Base-by-base conservation (phyloP, 768 basidiomycete species). In the Leccinum sublutescens region DNA sequence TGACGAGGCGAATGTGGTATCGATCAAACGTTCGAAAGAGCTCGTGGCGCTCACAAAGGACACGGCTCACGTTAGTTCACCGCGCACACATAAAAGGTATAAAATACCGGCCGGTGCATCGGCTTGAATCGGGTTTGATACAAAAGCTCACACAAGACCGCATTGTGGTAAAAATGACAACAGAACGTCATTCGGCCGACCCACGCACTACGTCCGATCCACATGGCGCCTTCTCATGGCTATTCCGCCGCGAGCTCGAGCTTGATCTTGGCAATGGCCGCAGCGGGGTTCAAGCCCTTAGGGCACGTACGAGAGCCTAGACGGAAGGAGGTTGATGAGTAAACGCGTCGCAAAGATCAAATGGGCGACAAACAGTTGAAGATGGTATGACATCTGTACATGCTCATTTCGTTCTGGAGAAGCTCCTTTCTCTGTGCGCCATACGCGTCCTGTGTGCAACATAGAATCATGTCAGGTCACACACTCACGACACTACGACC, bases 301-400 rank as follows among this genome's bases (percentile, higher is more conserved):
- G 95, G 94, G 78, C 95, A 98, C n/a, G 95, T 97, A 57, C 91
- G 88, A 52, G 95, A 85, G 74, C 93, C 90, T 88, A 49, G 48
- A 49, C 3, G 48, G 48, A 6, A 7, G 14, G 9, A 21, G 34
- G 29, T 6, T 1, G 21, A 34, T 61, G 52, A 61, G 15, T 29
- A 63, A 45, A 43, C 1, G 17, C 1, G 33, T 17, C 5, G 15
- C 27, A 54, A 40, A 49, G 49, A 23, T 21, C 1, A 17, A 40
- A n/a, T 23, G 6, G 15, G 33, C 38, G 50, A 74, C 82, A 29
- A 58, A 90, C 93, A 93, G 78, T 97, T 97, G 82, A 98, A 97
- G 78, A 97, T 98, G 52, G 96, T 98, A 77, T 98, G 96, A 80
- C 96, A 98, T 59, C 96, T 86, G 80, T 97, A 99, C 73, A 99